These are phyloP conservation scores for Cavenderia fasciculata DNA, from an alignment of 78 protist genomes.

Conservation along the genomic window DNA sequence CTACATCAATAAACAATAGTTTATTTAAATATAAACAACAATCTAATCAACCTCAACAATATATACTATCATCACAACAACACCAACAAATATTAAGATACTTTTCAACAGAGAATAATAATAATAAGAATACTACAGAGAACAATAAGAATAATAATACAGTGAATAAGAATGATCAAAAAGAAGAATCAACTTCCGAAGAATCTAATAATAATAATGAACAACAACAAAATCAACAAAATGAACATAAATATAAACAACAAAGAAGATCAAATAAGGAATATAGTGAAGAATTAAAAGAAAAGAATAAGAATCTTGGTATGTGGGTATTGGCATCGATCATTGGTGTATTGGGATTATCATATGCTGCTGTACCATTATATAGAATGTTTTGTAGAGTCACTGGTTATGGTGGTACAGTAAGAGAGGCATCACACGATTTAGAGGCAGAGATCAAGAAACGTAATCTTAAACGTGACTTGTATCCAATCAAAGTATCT, in stretches of 20 bases:
- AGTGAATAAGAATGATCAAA: background rate
- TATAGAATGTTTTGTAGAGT: slow-evolving; percentile 91
- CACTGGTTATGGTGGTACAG: slow-evolving; percentile 91
- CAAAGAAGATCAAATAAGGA: slow-evolving; percentile 1
- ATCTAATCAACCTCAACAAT: too few relatives aligned
- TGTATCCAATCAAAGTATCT: slow-evolving; percentile 60
- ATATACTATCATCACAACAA: too few relatives aligned
- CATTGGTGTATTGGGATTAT: slow-evolving; percentile 48
- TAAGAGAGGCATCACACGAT: slow-evolving; percentile 29
- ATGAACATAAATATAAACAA: too few relatives aligned
- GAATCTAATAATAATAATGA: background rate
- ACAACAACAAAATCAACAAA: slow-evolving; percentile 16
- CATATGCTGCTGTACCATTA: slow-evolving; percentile 93
- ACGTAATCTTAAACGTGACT: slow-evolving; percentile 49
- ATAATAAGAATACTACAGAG: background rate
- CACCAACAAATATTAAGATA: background rate
- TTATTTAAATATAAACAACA: too few relatives aligned
- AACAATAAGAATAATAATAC: background rate
- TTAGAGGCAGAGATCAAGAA: background rate
- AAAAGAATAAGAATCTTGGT: slow-evolving; percentile 59
- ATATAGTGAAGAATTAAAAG: slow-evolving; percentile 33
- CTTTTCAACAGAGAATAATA: background rate
- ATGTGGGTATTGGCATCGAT: slow-evolving; percentile 50
- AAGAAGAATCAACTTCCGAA: too few relatives aligned
- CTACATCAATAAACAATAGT: too few relatives aligned